Evolutionary conservation across 2,329 filamentous ascomycete genomes (phyloP), one percentile per base, ranked within the genome.

Genomic region (Elsinoe arachidis): DNA sequence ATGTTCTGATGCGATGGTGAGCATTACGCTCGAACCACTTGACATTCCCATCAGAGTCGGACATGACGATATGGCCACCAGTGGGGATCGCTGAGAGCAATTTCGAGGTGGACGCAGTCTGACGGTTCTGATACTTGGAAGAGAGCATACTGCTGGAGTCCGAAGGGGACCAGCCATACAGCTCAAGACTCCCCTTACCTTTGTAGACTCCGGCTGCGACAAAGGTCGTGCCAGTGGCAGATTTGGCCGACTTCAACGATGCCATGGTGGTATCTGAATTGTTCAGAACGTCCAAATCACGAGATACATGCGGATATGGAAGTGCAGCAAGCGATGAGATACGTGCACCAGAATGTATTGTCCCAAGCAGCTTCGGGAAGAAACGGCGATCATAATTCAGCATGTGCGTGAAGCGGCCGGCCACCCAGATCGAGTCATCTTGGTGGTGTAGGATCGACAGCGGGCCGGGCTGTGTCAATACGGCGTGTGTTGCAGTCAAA

Each of bases 21-120:
- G 88, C 90, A 66, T 96, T 90, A 35, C 91, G 79, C 71, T 97
- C 92, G 44, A 95, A 83, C 91, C 92, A 97, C 69, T 90, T 92
- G 61, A 97, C 71, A 53, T 86, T 83, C 0, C 92, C 92, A 21
- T 89, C 83, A 0, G 87, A 87, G 66, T 97, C 92, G 2, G 88
- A 88, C 62, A 88, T 88, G 15, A 90, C 89, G 33, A 96, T 80
- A 3, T 87, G 80, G 6, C 86, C 87, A 3, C 92, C 92, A 63
- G 97, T 92, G 14, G 85, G 84, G 3, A 84, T 82, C 0, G 93
- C 87, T 0, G 87, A 89, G 11, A 97, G 77, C 1, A 97, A 76
- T 66, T 93, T 93, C 7, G 89, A 88, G 41, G 81, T 79, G 1
- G 88, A 87, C 0, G 88, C 87, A 3, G 87, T 92, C 68, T 95